Percentiles rank a stretch among this genome's conserved stretches.
Evolutionary conservation across 352 stramenopile species (phyloP).

Genomic region (Globisporangium spiculum): DNA sequence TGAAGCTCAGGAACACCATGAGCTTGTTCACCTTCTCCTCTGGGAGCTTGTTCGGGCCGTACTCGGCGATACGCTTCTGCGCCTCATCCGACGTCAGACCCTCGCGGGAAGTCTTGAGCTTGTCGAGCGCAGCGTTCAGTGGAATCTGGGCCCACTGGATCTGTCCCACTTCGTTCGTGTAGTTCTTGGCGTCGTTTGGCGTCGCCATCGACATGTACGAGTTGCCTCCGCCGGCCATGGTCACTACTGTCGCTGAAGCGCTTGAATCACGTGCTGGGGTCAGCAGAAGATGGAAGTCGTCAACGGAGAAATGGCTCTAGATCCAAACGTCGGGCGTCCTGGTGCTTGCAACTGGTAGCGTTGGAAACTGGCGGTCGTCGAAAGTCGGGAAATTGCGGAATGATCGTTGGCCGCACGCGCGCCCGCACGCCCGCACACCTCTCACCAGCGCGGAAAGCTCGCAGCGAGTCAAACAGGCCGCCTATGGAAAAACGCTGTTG

Average conservation of each 20-base stretch:
- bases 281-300: background rate
- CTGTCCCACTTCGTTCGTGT: constrained; percentile 74
- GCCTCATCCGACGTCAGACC: constrained; percentile 75
- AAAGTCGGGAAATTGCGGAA: constrained; percentile 70
- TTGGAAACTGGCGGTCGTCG: constrained; percentile 21
- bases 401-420: constrained; percentile 24
- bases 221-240: constrained; percentile 53
- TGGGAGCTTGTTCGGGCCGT: constrained; percentile 81
- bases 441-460: background rate
- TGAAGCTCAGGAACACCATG: constrained; percentile 72
- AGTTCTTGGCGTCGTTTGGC: constrained; percentile 76
- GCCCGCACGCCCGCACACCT: background rate
- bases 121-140: constrained; percentile 78
- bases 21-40: constrained; percentile 80
- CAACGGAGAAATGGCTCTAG: constrained; percentile 7
- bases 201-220: constrained; percentile 80
- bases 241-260: constrained; percentile 20
- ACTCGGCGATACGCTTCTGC: constrained; percentile 66
- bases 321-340: constrained; percentile 11
- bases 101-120: constrained; percentile 70
- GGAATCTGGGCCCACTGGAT: constrained; percentile 73
- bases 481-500: background rate
- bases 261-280: constrained; percentile 7
- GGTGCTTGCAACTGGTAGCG: background rate
- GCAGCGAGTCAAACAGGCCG: constrained; percentile 9